Conservation (phyloP, 192 early-diverging fungal species). For the Anaeromyces robustus region DNA sequence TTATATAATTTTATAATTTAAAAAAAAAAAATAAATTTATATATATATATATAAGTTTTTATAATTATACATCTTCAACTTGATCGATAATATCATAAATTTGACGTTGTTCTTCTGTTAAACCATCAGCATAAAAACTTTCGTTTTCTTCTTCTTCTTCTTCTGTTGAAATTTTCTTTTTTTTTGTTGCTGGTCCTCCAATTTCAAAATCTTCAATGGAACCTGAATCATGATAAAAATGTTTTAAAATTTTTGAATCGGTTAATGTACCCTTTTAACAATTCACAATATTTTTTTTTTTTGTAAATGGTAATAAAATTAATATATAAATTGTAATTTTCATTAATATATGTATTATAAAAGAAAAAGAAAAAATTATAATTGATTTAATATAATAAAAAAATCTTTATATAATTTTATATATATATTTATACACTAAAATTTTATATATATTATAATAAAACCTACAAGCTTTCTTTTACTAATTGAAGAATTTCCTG, state of each 20-base stretch:
- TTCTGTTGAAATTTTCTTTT: not conserved
- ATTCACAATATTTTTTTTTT: too few species aligned
- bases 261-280: not conserved
- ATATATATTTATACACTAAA: too few species aligned
- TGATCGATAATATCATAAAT: conserved; percentile 75
- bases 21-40: too few species aligned
- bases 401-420: too few species aligned
- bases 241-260: not conserved
- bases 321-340: too few species aligned
- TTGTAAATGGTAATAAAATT: too few species aligned
- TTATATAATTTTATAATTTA: too few species aligned
- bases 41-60: too few species aligned
- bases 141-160: conserved; percentile 40
- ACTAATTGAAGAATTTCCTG: not conserved
- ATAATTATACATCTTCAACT: conserved; percentile 43
- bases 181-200: not conserved
- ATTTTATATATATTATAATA: too few species aligned
- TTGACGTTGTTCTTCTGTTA: conserved; percentile 55
- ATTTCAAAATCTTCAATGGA: not conserved
- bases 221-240: not conserved
- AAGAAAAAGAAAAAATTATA: too few species aligned
- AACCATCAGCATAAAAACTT: conserved; percentile 71
- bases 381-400: too few species aligned
- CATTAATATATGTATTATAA: too few species aligned
- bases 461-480: not conserved